Percentiles rank a stretch among this genome's conserved stretches.
phyloP scores from a whole-genome alignment of 2,329 filamentous ascomycete genomes.

The Ceratocystis destructans region DNA sequence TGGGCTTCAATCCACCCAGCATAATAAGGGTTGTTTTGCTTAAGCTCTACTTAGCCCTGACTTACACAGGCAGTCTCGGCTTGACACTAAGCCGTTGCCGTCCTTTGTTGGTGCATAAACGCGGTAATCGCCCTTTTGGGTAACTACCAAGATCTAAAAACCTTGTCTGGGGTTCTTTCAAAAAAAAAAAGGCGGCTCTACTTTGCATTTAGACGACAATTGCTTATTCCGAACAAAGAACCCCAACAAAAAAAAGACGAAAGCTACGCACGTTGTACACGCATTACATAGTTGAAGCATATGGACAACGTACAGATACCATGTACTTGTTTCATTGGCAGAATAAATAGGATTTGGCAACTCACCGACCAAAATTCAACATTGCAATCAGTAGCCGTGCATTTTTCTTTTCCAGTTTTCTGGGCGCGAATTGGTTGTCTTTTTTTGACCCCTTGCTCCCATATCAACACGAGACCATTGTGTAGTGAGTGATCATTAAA shows the following conservation, averaged over 20 bases:
- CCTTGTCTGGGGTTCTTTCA: background rate
- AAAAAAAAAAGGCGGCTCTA: background rate
- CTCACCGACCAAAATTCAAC: too few species aligned
- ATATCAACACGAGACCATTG: too few species aligned
- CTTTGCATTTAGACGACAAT: background rate
- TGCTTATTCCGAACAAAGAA: background rate
- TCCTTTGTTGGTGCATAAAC: background rate
- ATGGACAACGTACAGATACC: background rate
- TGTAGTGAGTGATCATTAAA: too few species aligned
- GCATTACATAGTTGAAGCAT: background rate
- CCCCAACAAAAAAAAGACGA: conserved; percentile 1
- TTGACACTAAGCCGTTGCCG: background rate
- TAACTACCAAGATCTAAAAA: background rate
- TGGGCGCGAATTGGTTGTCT: too few species aligned
- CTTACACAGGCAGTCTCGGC: background rate
- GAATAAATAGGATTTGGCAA: too few species aligned
- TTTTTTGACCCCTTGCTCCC: too few species aligned
- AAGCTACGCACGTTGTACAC: background rate
- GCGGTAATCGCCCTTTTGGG: background rate
- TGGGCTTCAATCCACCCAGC: background rate
- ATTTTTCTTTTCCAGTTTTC: too few species aligned
- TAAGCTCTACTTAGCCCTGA: background rate
- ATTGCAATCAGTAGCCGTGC: too few species aligned
- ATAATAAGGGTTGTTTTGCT: background rate
- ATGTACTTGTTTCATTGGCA: too few species aligned